Evolutionary conservation across 805 yeast species (phyloP).

Genomic region (Pichia deserticola): DNA sequence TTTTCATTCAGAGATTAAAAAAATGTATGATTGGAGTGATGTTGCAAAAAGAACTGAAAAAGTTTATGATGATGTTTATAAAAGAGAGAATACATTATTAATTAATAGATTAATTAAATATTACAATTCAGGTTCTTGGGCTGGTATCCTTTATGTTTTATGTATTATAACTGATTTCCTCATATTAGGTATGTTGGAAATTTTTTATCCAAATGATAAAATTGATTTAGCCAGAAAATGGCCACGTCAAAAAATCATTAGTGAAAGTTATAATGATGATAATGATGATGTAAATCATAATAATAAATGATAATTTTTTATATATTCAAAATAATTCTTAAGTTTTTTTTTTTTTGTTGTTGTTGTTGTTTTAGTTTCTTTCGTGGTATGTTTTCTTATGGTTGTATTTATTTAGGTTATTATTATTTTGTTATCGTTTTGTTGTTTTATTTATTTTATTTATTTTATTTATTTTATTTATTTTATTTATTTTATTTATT

Average conservation of each 20-base stretch:
- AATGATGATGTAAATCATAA: background rate
- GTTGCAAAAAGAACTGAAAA: slow-evolving; percentile 80
- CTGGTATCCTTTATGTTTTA: slow-evolving; percentile 75
- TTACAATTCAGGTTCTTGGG: slow-evolving; percentile 72
- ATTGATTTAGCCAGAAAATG: slow-evolving; percentile 79
- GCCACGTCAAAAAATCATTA: slow-evolving; percentile 38
- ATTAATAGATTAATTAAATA: slow-evolving; percentile 54
- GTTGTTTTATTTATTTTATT: too few relatives aligned
- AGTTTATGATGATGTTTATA: slow-evolving; percentile 52
- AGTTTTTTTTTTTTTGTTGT: too few relatives aligned
- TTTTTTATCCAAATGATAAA: slow-evolving; percentile 54
- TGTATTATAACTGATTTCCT: slow-evolving; percentile 78
- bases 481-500: too few relatives aligned
- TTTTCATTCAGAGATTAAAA: slow-evolving; percentile 70
- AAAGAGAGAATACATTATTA: slow-evolving; percentile 31
- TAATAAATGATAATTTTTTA: too few relatives aligned
- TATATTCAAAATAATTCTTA: too few relatives aligned
- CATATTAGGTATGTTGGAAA: slow-evolving; percentile 55
- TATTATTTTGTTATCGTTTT: too few relatives aligned
- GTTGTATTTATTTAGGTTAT: too few relatives aligned
- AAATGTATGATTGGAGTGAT: slow-evolving; percentile 89
- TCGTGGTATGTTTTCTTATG: too few relatives aligned
- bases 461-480: too few relatives aligned
- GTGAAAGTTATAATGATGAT: too few relatives aligned
- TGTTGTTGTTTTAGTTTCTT: too few relatives aligned